These are phyloP conservation scores for Amanita molliuscula DNA, from an alignment of 768 basidiomycete species.

Conservation along the genomic window DNA sequence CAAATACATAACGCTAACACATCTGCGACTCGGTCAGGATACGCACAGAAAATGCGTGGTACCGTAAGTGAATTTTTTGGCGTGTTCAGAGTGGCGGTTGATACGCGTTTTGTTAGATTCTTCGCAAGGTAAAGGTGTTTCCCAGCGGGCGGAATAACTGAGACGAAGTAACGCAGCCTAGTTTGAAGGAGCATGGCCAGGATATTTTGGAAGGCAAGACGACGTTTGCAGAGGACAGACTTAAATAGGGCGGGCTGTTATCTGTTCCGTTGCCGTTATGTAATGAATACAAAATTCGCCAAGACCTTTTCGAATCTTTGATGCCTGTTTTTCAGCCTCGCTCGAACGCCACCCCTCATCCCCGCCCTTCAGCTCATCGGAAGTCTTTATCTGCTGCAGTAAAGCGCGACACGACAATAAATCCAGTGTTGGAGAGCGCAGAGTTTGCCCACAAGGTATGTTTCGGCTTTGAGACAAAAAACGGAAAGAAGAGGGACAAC, in stretches of 20 bases:
- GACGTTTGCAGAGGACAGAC: slow-evolving; percentile 21
- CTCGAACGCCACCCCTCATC: not conserved
- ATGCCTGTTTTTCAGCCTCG: not conserved
- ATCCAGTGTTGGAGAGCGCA: slow-evolving; percentile 52
- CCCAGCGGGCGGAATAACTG: not conserved
- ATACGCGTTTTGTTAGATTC: slow-evolving; percentile 13
- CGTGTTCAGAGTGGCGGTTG: not conserved
- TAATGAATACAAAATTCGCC: not conserved
- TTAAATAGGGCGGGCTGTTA: not conserved
- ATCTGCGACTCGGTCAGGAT: not conserved
- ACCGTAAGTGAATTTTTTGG: slow-evolving; percentile 22
- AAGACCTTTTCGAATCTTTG: too few relatives aligned
- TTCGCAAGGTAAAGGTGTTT: slow-evolving; percentile 21
- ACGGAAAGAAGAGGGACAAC: not conserved
- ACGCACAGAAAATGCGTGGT: slow-evolving; percentile 29
- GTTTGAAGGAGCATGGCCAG: slow-evolving; percentile 42
- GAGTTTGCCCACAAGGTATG: slow-evolving; percentile 48
- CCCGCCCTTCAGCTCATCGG: not conserved
- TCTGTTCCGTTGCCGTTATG: not conserved
- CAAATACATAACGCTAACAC: not conserved
- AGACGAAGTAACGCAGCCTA: slow-evolving; percentile 15
- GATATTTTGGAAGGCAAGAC: slow-evolving; percentile 42
- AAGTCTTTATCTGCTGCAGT: slow-evolving; percentile 9
- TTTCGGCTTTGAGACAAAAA: not conserved
- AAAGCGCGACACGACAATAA: slow-evolving; percentile 20